These are phyloP conservation scores for Hordeum vulgare DNA, from an alignment of 176 grass and related monocot species.

Conservation along the genomic window MorexV3_pseudomolecules_assembly NC_058522.1:449161769-449162268, in stretches of 20 bases:
- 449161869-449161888: neutral
- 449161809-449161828: constrained; percentile 26
- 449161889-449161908: constrained; percentile 21
- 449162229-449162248: constrained; percentile 37
- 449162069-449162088: neutral
- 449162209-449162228: neutral
- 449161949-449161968: neutral
- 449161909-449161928: constrained; percentile 8
- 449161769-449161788: neutral
- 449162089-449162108: neutral
- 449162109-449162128: constrained; percentile 7
- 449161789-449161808: neutral
- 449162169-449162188: neutral
- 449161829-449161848: neutral
- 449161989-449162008: neutral
- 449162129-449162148: neutral
- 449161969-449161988: neutral
- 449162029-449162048: neutral
- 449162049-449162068: neutral
- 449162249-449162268: too few relatives aligned
- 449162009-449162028: neutral
- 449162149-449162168: neutral
- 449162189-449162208: neutral
- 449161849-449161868: too few relatives aligned
- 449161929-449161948: neutral